Evolutionary conservation across 192 early-diverging fungal genomes (phyloP).

Genomic region (Coemansia sp.): DNA sequence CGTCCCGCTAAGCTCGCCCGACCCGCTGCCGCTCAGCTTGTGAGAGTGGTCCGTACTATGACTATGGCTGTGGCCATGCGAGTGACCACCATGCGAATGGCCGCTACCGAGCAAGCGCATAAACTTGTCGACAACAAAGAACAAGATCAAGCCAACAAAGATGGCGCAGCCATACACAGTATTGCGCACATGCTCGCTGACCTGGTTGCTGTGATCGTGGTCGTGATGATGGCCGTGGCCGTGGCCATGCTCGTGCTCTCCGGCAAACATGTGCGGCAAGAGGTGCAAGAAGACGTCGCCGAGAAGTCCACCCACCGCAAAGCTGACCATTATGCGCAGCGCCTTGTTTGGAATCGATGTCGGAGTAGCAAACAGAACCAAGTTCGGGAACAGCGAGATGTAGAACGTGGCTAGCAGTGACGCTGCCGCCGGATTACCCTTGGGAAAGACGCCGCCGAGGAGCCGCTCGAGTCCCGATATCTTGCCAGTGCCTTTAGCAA

Average conservation of each 20-base stretch:
- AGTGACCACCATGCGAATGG: constrained; percentile 60
- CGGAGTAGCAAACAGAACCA: constrained; percentile 79
- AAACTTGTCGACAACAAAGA: constrained; percentile 82
- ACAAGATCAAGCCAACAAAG: constrained; percentile 74
- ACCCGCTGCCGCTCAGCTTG: constrained; percentile 21
- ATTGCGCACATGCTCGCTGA: constrained; percentile 54
- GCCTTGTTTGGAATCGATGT: constrained; percentile 61
- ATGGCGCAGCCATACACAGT: constrained; percentile 74
- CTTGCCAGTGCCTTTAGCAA: constrained; percentile 6
- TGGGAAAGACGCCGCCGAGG: constrained; percentile 54
- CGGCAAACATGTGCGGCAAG: constrained; percentile 75
- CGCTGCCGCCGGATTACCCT: constrained; percentile 47
- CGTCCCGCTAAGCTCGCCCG: constrained; percentile 23
- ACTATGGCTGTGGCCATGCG: constrained; percentile 53
- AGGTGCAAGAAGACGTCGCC: constrained; percentile 87
- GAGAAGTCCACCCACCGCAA: constrained; percentile 84
- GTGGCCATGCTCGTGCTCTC: constrained; percentile 51
- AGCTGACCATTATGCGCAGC: constrained; percentile 74
- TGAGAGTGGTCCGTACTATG: constrained; percentile 37
- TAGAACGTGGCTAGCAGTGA: constrained; percentile 75
- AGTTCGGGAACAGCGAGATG: constrained; percentile 81
- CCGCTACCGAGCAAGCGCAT: constrained; percentile 76
- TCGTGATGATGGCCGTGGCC: constrained; percentile 36
- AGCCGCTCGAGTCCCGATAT: constrained; percentile 44
- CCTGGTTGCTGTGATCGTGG: constrained; percentile 41